Base-by-base conservation (phyloP, 1,284 basidiomycete species). In the Pseudozyma hubeiensis region DNA sequence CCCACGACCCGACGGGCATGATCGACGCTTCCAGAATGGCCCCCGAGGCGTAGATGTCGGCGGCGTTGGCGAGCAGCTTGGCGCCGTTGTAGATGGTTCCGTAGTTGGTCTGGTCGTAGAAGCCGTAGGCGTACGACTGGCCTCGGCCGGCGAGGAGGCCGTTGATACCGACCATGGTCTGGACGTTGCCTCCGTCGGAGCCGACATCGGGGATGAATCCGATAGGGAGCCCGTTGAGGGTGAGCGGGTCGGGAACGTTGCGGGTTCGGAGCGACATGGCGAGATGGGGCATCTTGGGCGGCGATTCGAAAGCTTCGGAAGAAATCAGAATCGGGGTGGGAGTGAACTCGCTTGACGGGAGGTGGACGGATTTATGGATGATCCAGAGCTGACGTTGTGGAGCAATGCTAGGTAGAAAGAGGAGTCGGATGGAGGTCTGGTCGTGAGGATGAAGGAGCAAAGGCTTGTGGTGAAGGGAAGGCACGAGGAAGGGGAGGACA, bases 11-110 rank as follows among this genome's bases (percentile, higher is more conserved):
- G 7, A 73, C 54, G 7, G 78, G 74, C 78, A 82, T 82, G 51
- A 82, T 80, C 16, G 65, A 75, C 1, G 83, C 84, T 57, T 85
- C 84, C 48, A 85, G 81, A 56, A 85, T 81, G 5, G 83, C 84
- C n/a, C 79, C 79, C 0, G 79, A 79, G 1, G 63, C 57, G 35
- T 82, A 75, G 33, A 85, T 81, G 50, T 85, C 83, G 31, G 80
- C 73, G 35, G 81, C 79, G 31, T 80, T 78, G 37, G 58, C 68
- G 6, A 75, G 62, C 13, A 85, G 73, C 57, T 85, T 84, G 7
- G 66, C 56, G 11, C 84, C 84, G 53, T 75, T 79, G 71, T 84
- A 85, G 41, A 74, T 75, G 6, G 72, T 80, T 14, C 80, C 83
- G n/a, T 74, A 78, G 31, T 65, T 70, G 8, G 81, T 82, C 64